Base-by-base conservation (phyloP, 768 basidiomycete species). In the Phaffia australis region DNA sequence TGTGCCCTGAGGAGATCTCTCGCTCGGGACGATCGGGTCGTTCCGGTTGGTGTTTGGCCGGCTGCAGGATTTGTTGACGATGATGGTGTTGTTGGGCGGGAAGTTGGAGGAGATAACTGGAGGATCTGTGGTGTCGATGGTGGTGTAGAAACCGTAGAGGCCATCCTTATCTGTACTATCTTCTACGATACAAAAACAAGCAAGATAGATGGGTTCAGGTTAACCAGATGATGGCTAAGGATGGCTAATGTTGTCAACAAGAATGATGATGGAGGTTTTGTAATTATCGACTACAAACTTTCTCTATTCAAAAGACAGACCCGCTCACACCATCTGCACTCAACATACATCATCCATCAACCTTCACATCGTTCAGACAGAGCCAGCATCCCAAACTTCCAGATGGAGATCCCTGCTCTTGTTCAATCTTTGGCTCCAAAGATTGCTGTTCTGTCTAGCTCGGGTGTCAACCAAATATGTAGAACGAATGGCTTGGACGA, bases 391-490 rank as follows among this genome's bases (percentile, higher is more conserved):
- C 11, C 35, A 42, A 42, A 4, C 4, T 19, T 32, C 50, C 8
- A 19, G 5, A 65, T 65, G 64, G 64, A 58, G 14, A 48, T 58
- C 9, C 32, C 57, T 14, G 27, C 57, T 18, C 42, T 59, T 42
- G 23, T 65, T 8, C 30, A 19, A 14, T 65, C 64, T 4, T 58
- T 65, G 25, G 42, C 64, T 11, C 64, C 64, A 8, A 30, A n/a
- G 27, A 46, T 65, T 29, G 64, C 56, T 2, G 35, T 65, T 35
- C 32, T 65, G 8, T 51, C 56, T 16, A 59, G 56, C 4, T 29
- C 64, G 48, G 64, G 52, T 50, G 64, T 65, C 51, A 58, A 65
- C 25, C 56, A 35, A 11, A 46, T 65, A 46, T 65, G 64, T n/a
- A 11, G 16, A 19, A 35, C 30, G 47, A 65, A 65, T 19, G 64